These are phyloP conservation scores for Magnusiomyces starmeri DNA, from an alignment of 1,139 yeast species.

Conservation along the genomic window DNA sequence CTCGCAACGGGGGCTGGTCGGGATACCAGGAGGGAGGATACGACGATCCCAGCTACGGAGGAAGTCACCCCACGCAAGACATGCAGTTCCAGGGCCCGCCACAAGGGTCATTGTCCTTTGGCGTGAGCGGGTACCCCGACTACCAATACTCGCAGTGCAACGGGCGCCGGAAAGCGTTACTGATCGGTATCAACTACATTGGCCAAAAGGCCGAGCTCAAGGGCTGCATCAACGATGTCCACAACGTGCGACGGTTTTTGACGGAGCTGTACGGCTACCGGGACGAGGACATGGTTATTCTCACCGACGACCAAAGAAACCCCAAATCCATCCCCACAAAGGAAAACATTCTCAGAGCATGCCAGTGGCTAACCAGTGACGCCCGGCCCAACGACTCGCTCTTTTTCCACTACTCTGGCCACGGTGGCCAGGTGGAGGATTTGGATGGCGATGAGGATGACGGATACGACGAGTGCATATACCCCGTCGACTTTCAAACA, in stretches of 20 bases:
- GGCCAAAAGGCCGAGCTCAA: constrained; percentile 63
- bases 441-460: constrained; percentile 85
- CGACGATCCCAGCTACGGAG: constrained; percentile 22
- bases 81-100: constrained; percentile 30
- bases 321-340: constrained; percentile 64
- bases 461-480: constrained; percentile 83
- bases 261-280: constrained; percentile 55
- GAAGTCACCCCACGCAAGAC: constrained; percentile 25
- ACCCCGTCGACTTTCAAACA: constrained; percentile 78
- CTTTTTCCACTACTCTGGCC: constrained; percentile 86
- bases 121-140: constrained; percentile 29
- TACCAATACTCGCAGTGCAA: constrained; percentile 70
- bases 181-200: constrained; percentile 81
- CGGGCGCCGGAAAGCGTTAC: constrained; percentile 71
- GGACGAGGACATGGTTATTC: constrained; percentile 72
- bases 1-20: too few species aligned
- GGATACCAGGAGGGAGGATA: constrained; percentile 4
- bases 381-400: constrained; percentile 68
- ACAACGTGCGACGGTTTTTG: constrained; percentile 34
- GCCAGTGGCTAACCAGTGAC: constrained; percentile 81
- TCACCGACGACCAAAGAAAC: constrained; percentile 69
- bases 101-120: constrained; percentile 35
- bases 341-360: constrained; percentile 73
- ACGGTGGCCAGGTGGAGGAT: constrained; percentile 81
- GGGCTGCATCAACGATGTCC: constrained; percentile 72